These are phyloP conservation scores for Collybia nuda DNA, from an alignment of 768 basidiomycete species.

Conservation along the genomic window DNA sequence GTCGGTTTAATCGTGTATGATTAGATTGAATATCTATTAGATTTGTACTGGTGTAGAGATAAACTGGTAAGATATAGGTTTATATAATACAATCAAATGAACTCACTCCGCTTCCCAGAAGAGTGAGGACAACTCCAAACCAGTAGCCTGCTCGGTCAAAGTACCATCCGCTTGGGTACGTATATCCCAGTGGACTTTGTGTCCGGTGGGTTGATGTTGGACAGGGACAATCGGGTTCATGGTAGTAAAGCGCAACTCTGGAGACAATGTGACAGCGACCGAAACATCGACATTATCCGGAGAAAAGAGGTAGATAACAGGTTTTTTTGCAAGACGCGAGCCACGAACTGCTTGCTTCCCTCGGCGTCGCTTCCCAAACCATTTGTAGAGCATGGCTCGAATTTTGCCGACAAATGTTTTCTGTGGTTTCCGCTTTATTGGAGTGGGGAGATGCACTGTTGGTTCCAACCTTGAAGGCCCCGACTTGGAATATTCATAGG, in stretches of 20 bases:
- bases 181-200: slow-evolving; percentile 34
- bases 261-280: slow-evolving; percentile 28
- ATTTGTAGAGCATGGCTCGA: slow-evolving; percentile 3
- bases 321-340: slow-evolving; percentile 19
- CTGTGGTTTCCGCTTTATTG: not conserved
- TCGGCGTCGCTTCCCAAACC: slow-evolving; percentile 4
- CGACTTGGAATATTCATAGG: too few relatives aligned
- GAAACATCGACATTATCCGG: slow-evolving; percentile 23
- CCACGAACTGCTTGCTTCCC: not conserved
- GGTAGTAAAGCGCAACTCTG: slow-evolving; percentile 31
- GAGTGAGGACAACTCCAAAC: slow-evolving; percentile 30
- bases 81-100: too few relatives aligned
- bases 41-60: not conserved
- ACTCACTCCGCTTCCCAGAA: slow-evolving; percentile 40
- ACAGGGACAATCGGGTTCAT: slow-evolving; percentile 32
- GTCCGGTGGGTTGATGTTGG: slow-evolving; percentile 8
- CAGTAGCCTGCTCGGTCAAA: slow-evolving; percentile 25
- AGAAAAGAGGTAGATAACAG: slow-evolving; percentile 35
- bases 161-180: slow-evolving; percentile 23
- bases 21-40: too few relatives aligned
- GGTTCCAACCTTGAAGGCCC: too few relatives aligned
- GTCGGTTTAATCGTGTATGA: not conserved
- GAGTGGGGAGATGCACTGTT: too few relatives aligned
- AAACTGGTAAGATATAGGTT: too few relatives aligned
- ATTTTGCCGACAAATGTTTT: slow-evolving; percentile 4